Evolutionary conservation across 768 basidiomycete species (phyloP), one percentile per base, ranked within the genome.

Genomic region (Cantharellus cinnabarinus): DNA sequence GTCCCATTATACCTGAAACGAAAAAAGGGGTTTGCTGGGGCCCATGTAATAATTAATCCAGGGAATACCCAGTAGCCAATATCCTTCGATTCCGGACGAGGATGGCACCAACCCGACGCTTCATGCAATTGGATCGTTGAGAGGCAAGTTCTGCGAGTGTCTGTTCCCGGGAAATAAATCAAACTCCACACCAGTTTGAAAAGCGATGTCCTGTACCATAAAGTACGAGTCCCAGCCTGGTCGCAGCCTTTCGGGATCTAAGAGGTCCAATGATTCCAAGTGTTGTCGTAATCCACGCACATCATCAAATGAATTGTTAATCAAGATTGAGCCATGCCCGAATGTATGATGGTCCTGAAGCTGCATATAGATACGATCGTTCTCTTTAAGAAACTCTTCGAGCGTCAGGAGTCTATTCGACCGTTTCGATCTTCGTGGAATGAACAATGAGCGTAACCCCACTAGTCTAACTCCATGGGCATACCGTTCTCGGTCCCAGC

Each of bases 191-290:
- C 20, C 20, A 5, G 38, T 4, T 20, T 37, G 62, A 37, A 41
- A 37, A 53, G 61, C 40, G 56, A 41, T 50, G 51, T 38, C 15
- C 60, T 76, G 61, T 61, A 85, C 89, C 94, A 98, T 98, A 69
- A 98, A 98, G 70, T 98, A 98, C 0, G 82, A 80, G 68, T 98
- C 94, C 94, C 94, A 98, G 14, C 78, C 76, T 2, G 94, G 94
- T 53, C 94, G 75, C 38, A 95, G 70, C 59, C 88, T 79, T 64
- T 86, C 81, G 2, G 76, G 70, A 66, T 91, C 77, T 41, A 81
- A 66, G 4, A 97, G 69, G 67, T 93, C 74, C 44, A 94, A 64
- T 2, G 71, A 66, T 61, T 85, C 81, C 5, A 98, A 71, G 66
- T 93, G 73, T 7, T 66, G 63, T 64, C 82, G 71, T 0, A 97